Evolutionary conservation across 2,329 filamentous ascomycete genomes (phyloP).

Genomic region (Colletotrichum somersetense): DNA sequence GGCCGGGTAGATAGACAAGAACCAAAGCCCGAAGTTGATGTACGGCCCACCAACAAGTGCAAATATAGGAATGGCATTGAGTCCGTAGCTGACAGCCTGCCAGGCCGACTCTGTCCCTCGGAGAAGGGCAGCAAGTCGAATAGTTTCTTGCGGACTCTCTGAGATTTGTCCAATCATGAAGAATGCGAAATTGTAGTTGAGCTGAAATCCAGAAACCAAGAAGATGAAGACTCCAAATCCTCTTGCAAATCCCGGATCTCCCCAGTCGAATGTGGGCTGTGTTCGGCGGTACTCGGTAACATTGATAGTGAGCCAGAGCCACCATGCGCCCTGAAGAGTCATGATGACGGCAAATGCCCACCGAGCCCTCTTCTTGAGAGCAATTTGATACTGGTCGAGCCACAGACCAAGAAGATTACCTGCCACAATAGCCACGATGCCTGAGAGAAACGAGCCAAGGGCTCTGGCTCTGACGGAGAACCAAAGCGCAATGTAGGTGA

Average conservation of each 20-base stretch:
- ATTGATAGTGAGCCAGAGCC: conserved; percentile 75
- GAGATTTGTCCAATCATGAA: conserved; percentile 76
- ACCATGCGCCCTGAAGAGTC: conserved; percentile 73
- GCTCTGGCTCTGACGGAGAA: conserved; percentile 64
- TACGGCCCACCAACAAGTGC: conserved; percentile 73
- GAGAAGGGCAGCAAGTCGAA: conserved; percentile 73
- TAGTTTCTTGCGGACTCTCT: conserved; percentile 68
- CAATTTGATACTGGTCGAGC: conserved; percentile 66
- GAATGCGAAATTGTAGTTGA: conserved; percentile 79
- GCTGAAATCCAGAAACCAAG: conserved; percentile 73
- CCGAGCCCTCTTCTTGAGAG: conserved; percentile 65
- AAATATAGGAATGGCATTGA: conserved; percentile 71
- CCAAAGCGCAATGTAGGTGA: conserved; percentile 59
- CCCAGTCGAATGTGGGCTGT: conserved; percentile 64
- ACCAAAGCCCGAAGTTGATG: conserved; percentile 77
- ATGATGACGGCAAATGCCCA: conserved; percentile 64
- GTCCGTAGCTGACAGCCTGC: conserved; percentile 76
- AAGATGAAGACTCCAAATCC: conserved; percentile 68
- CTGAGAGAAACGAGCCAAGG: conserved; percentile 59
- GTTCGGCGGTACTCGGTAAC: conserved; percentile 69
- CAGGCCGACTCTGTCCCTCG: conserved; percentile 76
- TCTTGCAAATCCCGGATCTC: conserved; percentile 56
- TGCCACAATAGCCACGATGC: conserved; percentile 70
- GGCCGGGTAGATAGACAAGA: conserved; percentile 67
- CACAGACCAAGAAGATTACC: conserved; percentile 74